Evolutionary conservation across 2,329 filamentous ascomycete species (phyloP).

Genomic region (Verruconis gallopava): DNA sequence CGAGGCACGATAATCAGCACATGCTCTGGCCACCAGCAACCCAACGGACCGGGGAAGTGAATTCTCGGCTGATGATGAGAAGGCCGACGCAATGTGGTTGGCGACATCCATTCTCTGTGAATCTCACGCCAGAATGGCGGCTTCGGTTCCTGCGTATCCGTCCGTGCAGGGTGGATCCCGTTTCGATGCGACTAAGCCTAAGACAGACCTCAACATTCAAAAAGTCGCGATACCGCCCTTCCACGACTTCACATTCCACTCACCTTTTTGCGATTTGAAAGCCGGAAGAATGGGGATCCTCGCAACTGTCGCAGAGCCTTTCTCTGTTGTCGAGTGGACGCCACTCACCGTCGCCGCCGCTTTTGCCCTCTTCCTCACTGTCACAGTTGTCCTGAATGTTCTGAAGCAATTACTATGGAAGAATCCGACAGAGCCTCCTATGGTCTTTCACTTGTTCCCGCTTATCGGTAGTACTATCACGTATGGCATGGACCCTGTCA

Average conservation of each 20-base stretch:
- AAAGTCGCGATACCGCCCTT: not conserved
- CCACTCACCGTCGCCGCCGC: constrained; percentile 2
- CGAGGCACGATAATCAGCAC: too few relatives aligned
- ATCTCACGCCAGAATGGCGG: not conserved
- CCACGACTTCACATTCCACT: not conserved
- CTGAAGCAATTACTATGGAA: constrained; percentile 65
- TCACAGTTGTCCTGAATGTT: constrained; percentile 62
- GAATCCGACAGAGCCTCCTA: constrained; percentile 54
- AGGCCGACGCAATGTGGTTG: not conserved
- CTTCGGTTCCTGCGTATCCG: not conserved
- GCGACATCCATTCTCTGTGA: not conserved
- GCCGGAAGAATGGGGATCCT: constrained; percentile 5
- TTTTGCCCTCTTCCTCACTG: not conserved
- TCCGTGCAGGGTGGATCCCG: not conserved
- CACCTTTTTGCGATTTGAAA: not conserved
- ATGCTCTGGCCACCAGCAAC: too few relatives aligned
- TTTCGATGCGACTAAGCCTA: not conserved
- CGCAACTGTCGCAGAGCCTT: not conserved
- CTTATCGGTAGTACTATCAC: constrained; percentile 81
- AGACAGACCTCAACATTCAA: constrained; percentile 1
- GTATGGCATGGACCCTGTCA: constrained; percentile 89
- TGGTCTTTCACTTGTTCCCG: constrained; percentile 53
- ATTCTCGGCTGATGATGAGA: not conserved
- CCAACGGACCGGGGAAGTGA: too few relatives aligned
- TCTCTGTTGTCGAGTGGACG: not conserved